Base-by-base conservation (phyloP, 306 rosid species). In the Trifolium dubium region DNA sequence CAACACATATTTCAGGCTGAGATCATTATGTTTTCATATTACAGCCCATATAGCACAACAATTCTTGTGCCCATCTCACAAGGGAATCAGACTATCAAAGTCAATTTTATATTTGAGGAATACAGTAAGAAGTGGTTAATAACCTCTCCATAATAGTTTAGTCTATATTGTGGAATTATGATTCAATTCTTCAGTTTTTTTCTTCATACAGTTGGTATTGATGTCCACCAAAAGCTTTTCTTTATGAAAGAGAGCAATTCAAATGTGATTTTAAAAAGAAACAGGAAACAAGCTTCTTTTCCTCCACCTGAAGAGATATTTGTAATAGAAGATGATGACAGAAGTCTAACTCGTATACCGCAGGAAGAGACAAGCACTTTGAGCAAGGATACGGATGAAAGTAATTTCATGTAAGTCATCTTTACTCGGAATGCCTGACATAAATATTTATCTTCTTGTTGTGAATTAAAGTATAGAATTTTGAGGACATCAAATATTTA, bases 41-140 rank as follows among this genome's bases (percentile, higher is more conserved):
- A 85, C 91, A 94, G 98, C 87, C 98, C 98, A 9, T 94, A 94
- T 71, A 84, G 82, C 63, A 77, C 89, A 34, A 82, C 90, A 77
- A 62, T 89, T 83, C 69, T 85, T 64, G 81, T 91, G 75, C 79
- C 97, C 73, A 79, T 78, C 41, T 80, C 79, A 54, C 92, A 81
- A 53, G 95, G 96, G 80, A 89, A 85, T 84, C 87, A 85, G 77
- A 89, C 92, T 70, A 83, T 94, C 67, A 87, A 87, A 74, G 96
- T 92, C 50, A 88, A 89, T 84, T 87, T 94, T 70, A 71, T 94
- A 69, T 88, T 84, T 83, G 98, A 89, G 76, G 95, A 94, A 77
- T 89, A 91, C 83, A 87, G 97, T 94, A 84, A 75, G 86, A 62
- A 30, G 46, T 61, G 75, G 35, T 69, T 74, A 71, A 70, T 58